A percentile compares a stretch with the other conserved stretches of the same genome.
These are phyloP conservation scores for Beauveria sp. DNA, from an alignment of 2,329 filamentous ascomycete genomes.

Conservation along the genomic window DNA sequence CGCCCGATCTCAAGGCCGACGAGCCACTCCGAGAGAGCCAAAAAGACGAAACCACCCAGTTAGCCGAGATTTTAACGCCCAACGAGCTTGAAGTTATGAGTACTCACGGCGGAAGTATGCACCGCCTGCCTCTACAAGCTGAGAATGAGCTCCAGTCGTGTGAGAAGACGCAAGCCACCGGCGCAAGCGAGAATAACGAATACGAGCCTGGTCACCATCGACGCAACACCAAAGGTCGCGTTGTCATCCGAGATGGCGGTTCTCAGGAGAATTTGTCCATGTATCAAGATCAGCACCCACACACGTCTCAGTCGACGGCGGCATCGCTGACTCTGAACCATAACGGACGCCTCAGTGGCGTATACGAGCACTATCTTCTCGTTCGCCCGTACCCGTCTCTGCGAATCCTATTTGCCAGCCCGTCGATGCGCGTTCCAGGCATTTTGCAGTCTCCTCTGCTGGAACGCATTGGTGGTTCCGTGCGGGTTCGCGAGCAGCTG, in stretches of 20 bases:
- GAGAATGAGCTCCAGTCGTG: neutral
- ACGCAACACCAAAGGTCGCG: conserved; percentile 11
- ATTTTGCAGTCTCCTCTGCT: conserved; percentile 56
- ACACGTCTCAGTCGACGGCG: neutral
- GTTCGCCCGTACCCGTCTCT: conserved; percentile 59
- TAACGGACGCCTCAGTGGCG: conserved; percentile 21
- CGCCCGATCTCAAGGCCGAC: conserved; percentile 4
- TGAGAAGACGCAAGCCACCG: conserved; percentile 5
- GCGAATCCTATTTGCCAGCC: conserved; percentile 61
- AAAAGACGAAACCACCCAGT: conserved; percentile 57
- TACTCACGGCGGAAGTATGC: conserved; percentile 55
- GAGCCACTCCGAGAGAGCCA: conserved; percentile 14
- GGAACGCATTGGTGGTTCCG: conserved; percentile 43
- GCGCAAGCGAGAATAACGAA: neutral
- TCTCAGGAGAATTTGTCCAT: conserved; percentile 22
- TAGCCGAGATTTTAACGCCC: conserved; percentile 62
- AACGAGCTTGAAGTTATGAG: conserved; percentile 58
- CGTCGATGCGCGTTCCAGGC: conserved; percentile 57
- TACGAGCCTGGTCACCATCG: conserved; percentile 2
- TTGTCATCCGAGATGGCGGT: conserved; percentile 13
- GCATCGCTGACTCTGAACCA: conserved; percentile 4
- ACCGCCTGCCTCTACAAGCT: conserved; percentile 28
- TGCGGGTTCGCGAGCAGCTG: conserved; percentile 39
- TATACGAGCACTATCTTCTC: conserved; percentile 53
- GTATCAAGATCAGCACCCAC: conserved; percentile 14